Conservation (phyloP, 2,329 filamentous ascomycete genomes). For the Sporothrix mexicana region DNA sequence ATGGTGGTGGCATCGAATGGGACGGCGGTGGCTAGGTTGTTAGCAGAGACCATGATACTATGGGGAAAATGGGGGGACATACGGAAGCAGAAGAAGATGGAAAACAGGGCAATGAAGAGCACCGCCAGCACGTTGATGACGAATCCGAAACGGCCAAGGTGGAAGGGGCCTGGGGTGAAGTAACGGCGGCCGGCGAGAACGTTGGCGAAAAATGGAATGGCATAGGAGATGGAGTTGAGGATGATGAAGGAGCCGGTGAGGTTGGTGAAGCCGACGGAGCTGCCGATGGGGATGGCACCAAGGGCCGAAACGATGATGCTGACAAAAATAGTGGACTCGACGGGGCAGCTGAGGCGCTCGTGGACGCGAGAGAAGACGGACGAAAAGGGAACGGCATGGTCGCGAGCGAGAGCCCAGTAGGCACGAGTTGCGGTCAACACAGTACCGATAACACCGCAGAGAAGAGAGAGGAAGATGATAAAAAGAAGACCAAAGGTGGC, state of each 20-base stretch:
- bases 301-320: conserved; percentile 58
- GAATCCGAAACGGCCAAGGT: conserved; percentile 57
- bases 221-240: conserved; percentile 61
- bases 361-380: conserved; percentile 59
- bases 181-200: conserved; percentile 57
- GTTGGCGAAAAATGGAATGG: conserved; percentile 56
- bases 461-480: conserved; percentile 58
- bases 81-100: conserved; percentile 67
- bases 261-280: conserved; percentile 60
- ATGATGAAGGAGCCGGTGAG: conserved; percentile 65
- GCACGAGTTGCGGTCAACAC: conserved; percentile 53
- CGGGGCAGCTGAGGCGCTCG: conserved; percentile 60
- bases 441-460: conserved; percentile 56
- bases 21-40: conserved; percentile 19
- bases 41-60: too few species aligned
- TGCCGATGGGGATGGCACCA: conserved; percentile 63
- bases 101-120: conserved; percentile 60
- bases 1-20: conserved; percentile 43
- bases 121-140: conserved; percentile 57
- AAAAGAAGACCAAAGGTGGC: conserved; percentile 64
- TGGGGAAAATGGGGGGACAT: too few species aligned
- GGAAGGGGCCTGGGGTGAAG: conserved; percentile 60
- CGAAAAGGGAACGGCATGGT: conserved; percentile 65
- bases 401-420: conserved; percentile 62
- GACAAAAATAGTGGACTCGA: conserved; percentile 64